Evolutionary conservation across 208 protist genomes (phyloP), one percentile per base, ranked within the genome.

Genomic region (Acanthamoeba sp.): DNA sequence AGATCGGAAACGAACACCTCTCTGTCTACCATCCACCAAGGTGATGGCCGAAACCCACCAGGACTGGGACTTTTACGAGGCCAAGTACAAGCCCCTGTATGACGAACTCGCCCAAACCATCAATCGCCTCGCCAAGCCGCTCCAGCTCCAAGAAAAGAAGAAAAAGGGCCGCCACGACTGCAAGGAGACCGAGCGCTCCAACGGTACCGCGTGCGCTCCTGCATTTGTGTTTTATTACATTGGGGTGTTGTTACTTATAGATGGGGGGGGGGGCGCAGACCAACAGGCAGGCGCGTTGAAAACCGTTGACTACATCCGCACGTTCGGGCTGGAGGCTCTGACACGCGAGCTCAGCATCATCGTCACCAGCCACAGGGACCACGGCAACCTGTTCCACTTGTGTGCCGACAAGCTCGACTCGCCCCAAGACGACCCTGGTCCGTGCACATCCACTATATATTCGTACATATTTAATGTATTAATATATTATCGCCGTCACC

Each of bases 71-170:
- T 32, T 50, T 16, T 87, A 87, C 48, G 78, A 87, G 48, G 78
- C 6, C 78, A 87, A 87, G 48, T 87, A 87, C 45, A 87, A 87
- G 34, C 78, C 78, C 78, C 55, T 59, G n/a, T 87, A 62, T n/a
- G 78, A 87, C 24, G 45, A 87, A 1, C 48, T 62, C 45, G 36
- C 38, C 78, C 48, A 50, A 22, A 62, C 27, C n/a, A n/a, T 87
- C 42, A 87, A 50, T 14, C n/a, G 18, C 5, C 78, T 87, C 20
- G 27, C 45, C 24, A 1, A n/a, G 27, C 78, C 78, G 66, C 66
- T 76, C 18, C 34, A 34, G 36, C 66, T 76, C 32, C 34, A 76
- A 10, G 66, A 76, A 20, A 76, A 76, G 32, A 40, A 6, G 27
- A 34, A 34, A 32, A 76, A 42, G 36, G 66, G 66, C 20, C 66